Evolutionary conservation across 129 eudicot genomes (phyloP), one percentile per base, ranked within the genome.

Genomic region (Artemisia tridentata): DNA sequence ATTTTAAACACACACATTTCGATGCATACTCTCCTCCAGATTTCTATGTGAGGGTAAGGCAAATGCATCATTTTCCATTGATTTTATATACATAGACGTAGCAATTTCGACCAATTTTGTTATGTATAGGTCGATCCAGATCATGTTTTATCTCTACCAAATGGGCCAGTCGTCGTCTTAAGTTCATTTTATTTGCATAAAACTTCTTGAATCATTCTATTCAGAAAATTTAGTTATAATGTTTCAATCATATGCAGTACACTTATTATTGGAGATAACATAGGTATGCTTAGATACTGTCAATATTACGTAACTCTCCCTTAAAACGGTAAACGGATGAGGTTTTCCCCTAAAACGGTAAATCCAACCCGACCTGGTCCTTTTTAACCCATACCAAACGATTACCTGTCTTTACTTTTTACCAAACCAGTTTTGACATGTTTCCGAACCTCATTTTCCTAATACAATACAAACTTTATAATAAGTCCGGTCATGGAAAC

Each of bases 1-100:
- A 92, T 77, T 92, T 89, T 79, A 57, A 38, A 14, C 89, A 81
- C 58, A 84, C 91, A 15, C 95, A 92, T 78, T 92, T 92, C 18
- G 98, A 92, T 65, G 78, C 83, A 7, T 92, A 82, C 67, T 89
- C 98, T 34, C 96, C 96, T 63, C 98, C 98, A 16, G 98, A 92
- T 87, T 88, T 92, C 74, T 92, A 88, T 63, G 91, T 86, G 13
- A 84, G 82, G 91, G 98, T 92, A 79, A 81, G 84, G 11, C 59
- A 3, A 66, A 45, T 19, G 16, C 9, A 38, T 38, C 45, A 38
- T 38, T 38, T 38, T 38, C 9, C 45, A 38, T 38, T 38, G 9
- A 6, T 38, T 38, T 38, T 38, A 6, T 38, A 7, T 38, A 7
- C 29, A 18, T 18, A 17, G 20, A 17, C 12, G 72, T 49, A 20